Evolutionary conservation across 1,139 yeast genomes (phyloP), one percentile per base, ranked within the genome.

Genomic region (Geotrichum fermentans): DNA sequence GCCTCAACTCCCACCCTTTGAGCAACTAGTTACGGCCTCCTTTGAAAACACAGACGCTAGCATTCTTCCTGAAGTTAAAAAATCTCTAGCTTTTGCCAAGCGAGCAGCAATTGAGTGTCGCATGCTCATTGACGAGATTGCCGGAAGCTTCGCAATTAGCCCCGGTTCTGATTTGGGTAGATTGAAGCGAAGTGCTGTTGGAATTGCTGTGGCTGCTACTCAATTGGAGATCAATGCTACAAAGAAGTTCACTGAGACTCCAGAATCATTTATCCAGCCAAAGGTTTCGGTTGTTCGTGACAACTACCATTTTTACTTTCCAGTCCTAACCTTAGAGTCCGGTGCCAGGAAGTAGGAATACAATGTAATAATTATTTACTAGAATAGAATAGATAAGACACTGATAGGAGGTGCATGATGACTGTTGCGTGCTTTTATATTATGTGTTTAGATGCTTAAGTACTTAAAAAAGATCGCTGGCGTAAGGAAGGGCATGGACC

Each of bases 401-500:
- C 6, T 21, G 10, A 21, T 38, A 8, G 22, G 14, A 11, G 14
- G 36, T 20, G 36, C 43, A 40, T 8, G 43, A 40, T 30, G 43
- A n/a, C 26, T 37, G n/a, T 29, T 13, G 20, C 18, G 20, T 8
- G 6, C 10, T 37, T 21, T 8, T 37, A 21, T 22, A 38, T 40
- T 42, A 33, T 35, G 34, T n/a, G 6, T 24, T 24, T 32, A 21
- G 39, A 38, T 45, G 48, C 48, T 45, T 40, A 39, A 33, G n/a
- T 37, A 33, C 39, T 58, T 64, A 67, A 51, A 67, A 87, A 71
- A 92, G 83, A 74, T 92, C 97, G 69, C 84, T 89, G 65, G 85
- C 83, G 72, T 76, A 86, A 65, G 98, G 97, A 71, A 92, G 80
- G 60, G 79, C 81, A 67, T 83, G 83, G 56, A 85, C 81, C 70